A percentile compares a stretch with the other conserved stretches of the same genome.
Conservation (phyloP, 768 basidiomycete genomes). For the Kwoniella botswanensis region DNA sequence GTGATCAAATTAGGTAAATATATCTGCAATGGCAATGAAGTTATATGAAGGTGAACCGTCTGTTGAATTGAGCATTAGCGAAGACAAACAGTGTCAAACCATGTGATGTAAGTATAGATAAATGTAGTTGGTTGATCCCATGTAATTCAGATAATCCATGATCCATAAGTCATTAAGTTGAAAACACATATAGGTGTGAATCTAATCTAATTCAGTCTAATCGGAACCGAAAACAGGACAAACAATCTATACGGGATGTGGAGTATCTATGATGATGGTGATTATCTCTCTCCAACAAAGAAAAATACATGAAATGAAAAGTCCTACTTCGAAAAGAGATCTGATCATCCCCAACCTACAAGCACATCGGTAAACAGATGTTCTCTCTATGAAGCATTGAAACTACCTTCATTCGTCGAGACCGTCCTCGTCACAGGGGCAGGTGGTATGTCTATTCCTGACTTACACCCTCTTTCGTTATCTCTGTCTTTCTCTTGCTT, state of each 20-base stretch:
- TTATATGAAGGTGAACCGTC: no score
- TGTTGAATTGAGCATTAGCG: no score
- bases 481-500: neutral
- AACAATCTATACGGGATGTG: neutral
- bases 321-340: neutral
- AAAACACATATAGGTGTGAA: neutral
- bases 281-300: neutral
- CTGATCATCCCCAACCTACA: no score
- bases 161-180: neutral
- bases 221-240: neutral
- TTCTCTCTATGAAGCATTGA: constrained; percentile 53
- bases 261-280: neutral
- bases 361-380: no score
- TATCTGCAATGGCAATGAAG: no score
- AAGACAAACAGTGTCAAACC: no score
- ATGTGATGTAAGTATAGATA: no score
- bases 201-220: neutral
- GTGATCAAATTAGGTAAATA: no score
- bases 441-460: constrained; percentile 42
- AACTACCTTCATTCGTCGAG: constrained; percentile 54
- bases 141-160: neutral
- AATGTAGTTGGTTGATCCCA: neutral
- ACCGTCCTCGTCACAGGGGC: constrained; percentile 57
- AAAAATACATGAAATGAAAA: neutral
- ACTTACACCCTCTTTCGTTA: neutral